phyloP scores from a whole-genome alignment of 2,329 filamentous ascomycete species.

The Ilyonectria mors-panacis region DNA sequence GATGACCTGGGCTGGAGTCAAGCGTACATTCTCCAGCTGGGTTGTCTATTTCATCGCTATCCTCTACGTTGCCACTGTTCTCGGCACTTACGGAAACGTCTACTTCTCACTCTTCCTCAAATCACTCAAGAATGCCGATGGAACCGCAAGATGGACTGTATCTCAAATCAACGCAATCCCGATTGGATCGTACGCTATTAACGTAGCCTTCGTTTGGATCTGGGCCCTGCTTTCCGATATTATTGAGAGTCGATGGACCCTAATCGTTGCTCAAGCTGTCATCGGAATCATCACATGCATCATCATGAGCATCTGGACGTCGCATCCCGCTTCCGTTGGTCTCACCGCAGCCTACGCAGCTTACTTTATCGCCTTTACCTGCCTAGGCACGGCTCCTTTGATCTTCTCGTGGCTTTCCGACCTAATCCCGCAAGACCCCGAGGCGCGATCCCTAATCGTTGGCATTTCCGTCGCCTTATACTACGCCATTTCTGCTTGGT shows the following conservation, averaged over 20 bases:
- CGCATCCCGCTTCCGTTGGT: constrained; percentile 58
- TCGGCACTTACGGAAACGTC: constrained; percentile 23
- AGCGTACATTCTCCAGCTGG: constrained; percentile 36
- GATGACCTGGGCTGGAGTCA: constrained; percentile 46
- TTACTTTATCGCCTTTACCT: constrained; percentile 63
- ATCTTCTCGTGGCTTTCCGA: constrained; percentile 49
- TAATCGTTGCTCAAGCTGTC: constrained; percentile 63
- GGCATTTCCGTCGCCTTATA: constrained; percentile 26
- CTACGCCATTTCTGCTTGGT: constrained; percentile 31
- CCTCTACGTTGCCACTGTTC: constrained; percentile 23
- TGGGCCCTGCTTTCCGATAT: constrained; percentile 66
- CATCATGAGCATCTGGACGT: constrained; percentile 68
- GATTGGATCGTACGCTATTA: constrained; percentile 55
- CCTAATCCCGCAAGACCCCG: constrained; percentile 30
- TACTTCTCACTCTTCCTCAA: constrained; percentile 55
- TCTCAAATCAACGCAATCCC: constrained; percentile 67
- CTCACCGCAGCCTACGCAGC: constrained; percentile 65
- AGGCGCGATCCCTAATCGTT: constrained; percentile 26
- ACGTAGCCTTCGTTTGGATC: constrained; percentile 66
- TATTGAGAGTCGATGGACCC: constrained; percentile 64
- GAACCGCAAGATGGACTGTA: constrained; percentile 48
- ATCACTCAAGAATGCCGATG: constrained; percentile 44
- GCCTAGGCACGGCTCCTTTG: constrained; percentile 62
- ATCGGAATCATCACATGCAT: constrained; percentile 65
- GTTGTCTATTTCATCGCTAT: constrained; percentile 28